Conservation (phyloP, 805 yeast genomes). For the Barnettozyma sucrosica region DNA sequence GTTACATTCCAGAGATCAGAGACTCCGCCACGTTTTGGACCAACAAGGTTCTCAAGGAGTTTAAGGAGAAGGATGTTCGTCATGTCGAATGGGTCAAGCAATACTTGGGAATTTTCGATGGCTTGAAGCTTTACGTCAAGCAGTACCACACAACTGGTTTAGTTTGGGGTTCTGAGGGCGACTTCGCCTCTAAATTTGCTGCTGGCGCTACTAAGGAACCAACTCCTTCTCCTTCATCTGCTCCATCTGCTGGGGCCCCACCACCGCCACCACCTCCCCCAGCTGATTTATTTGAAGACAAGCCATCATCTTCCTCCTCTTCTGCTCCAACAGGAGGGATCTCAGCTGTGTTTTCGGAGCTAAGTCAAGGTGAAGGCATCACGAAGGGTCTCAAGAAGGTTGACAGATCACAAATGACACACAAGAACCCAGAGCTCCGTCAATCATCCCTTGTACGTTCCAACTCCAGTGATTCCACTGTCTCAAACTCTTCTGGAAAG, state of each 20-base stretch:
- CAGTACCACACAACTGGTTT: constrained; percentile 82
- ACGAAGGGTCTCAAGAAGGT: constrained; percentile 87
- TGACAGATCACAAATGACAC: constrained; percentile 90
- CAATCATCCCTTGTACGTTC: constrained; percentile 40
- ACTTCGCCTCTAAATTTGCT: constrained; percentile 46
- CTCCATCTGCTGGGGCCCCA: constrained; percentile 74
- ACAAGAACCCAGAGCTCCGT: constrained; percentile 82
- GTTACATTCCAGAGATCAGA: constrained; percentile 72
- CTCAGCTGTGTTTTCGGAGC: constrained; percentile 86
- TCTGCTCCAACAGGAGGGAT: constrained; percentile 46
- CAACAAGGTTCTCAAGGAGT: constrained; percentile 82
- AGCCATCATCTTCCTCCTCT: constrained; percentile 17
- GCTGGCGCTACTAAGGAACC: constrained; percentile 27
- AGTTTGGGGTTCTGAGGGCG: constrained; percentile 66
- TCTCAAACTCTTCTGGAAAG: constrained; percentile 30
- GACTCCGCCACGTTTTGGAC: constrained; percentile 95
- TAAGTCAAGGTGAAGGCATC: constrained; percentile 78
- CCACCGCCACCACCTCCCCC: constrained; percentile 98
- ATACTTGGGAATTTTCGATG: constrained; percentile 60
- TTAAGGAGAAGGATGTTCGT: constrained; percentile 59
- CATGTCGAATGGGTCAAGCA: constrained; percentile 79
- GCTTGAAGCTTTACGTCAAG: constrained; percentile 66
- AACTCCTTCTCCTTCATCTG: constrained; percentile 31
- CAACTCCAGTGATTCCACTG: constrained; percentile 10
- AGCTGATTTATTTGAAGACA: constrained; percentile 53